These are phyloP conservation scores for Kluyveromyces marxianus DNA, from an alignment of 1,139 yeast species.

Conservation along the genomic window DNA sequence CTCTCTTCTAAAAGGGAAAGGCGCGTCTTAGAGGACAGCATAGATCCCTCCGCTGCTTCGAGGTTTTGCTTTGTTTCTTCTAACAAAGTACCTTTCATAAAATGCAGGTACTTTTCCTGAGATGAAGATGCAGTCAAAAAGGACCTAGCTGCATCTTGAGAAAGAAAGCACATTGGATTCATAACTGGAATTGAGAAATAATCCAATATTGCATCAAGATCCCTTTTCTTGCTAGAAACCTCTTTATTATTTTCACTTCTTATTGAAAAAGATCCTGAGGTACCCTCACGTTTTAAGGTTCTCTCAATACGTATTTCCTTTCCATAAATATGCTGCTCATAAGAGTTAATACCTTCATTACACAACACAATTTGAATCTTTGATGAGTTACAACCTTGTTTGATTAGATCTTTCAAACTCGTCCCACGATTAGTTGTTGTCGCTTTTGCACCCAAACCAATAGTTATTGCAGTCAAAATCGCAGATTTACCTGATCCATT, in stretches of 20 bases:
- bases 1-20: conserved; percentile 23
- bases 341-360: conserved; percentile 62
- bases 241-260: conserved; percentile 44
- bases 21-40: conserved; percentile 19
- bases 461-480: conserved; percentile 79
- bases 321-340: conserved; percentile 59
- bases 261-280: conserved; percentile 41
- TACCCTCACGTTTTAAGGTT: conserved; percentile 47
- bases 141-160: conserved; percentile 91
- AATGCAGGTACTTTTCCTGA: conserved; percentile 59
- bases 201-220: conserved; percentile 60
- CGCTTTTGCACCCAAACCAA: conserved; percentile 92
- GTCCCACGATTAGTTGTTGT: conserved; percentile 83
- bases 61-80: conserved; percentile 53
- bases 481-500: conserved; percentile 98
- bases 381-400: conserved; percentile 67
- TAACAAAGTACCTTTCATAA: conserved; percentile 73
- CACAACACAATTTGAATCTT: conserved; percentile 51
- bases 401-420: conserved; percentile 60
- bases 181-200: conserved; percentile 73
- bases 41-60: conserved; percentile 30
- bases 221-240: conserved; percentile 54
- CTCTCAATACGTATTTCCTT: conserved; percentile 63
- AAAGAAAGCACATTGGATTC: conserved; percentile 86
- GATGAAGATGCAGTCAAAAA: conserved; percentile 74